Base-by-base conservation (phyloP, 2,329 filamentous ascomycete species). In the Venturia nashicola region DNA sequence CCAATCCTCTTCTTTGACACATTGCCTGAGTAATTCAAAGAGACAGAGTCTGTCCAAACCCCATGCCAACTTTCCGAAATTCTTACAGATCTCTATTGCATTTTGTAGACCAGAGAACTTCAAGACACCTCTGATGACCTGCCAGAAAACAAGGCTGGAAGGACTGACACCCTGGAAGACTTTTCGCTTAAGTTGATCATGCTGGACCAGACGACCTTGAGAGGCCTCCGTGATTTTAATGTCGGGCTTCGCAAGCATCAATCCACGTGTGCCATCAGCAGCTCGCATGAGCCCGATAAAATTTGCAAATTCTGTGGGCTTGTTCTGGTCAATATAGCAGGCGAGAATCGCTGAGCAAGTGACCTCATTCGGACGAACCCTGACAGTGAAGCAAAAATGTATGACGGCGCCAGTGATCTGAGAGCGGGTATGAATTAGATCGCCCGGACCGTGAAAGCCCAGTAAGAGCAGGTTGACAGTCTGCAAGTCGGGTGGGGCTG, bases 401-500 rank as follows among this genome's bases (percentile, higher is more conserved):
- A 42, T 72, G 67, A n/a, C 70, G 67, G 46, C 75, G 62, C 0
- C 67, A 62, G 12, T 65, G 59, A 67, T 68, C 14, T 32, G 9
- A 34, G 42, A 11, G 59, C 39, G 36, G 12, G 57, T 39, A 32
- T 54, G 42, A 5, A 27, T 6, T 20, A 14, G 51, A 18, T 34
- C 27, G 16, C 32, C 51, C 1, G 32, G 16, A 12, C 48, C 61
- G 62, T 82, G 79, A 61, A 93, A 85, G n/a, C 83, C 82, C n/a
- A 82, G 72, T 2, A 93, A 80, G 34, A 94, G 78, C 14, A 81
- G 80, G 70, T 91, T 91, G 76, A 86, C 90, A 3, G 86, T 90
- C 67, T 85, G 79, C 43, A 89, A 80, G 66, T 83, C 83, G 0
- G 89, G 87, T 0, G 85, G 82, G 20, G 83, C 77, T 1, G 80